Percentiles rank a stretch among this genome's conserved stretches.
phyloP scores from a whole-genome alignment of 495 filamentous ascomycete genomes.

The Daldinia childiae region DNA sequence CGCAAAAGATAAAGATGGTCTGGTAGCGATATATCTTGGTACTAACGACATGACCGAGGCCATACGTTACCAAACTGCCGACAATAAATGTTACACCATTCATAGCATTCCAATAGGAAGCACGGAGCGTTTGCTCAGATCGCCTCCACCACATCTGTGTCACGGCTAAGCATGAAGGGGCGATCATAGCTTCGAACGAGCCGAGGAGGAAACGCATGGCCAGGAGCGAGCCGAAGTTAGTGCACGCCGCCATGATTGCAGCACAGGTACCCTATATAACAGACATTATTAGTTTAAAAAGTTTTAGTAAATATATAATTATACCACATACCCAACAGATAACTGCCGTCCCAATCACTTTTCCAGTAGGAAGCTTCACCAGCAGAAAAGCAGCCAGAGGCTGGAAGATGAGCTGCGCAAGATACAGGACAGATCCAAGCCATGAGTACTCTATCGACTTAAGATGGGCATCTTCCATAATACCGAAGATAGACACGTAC shows the following conservation, averaged over 20 bases:
- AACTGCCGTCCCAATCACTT: slow-evolving; percentile 54
- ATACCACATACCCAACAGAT: slow-evolving; percentile 49
- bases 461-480: slow-evolving; percentile 60
- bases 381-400: slow-evolving; percentile 57
- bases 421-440: slow-evolving; percentile 57
- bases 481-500: slow-evolving; percentile 64
- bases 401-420: slow-evolving; percentile 58
- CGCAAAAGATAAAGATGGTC: slow-evolving; percentile 67
- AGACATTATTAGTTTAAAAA: not conserved
- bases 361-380: slow-evolving; percentile 60
- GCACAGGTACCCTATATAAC: slow-evolving; percentile 46
- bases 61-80: slow-evolving; percentile 64
- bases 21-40: slow-evolving; percentile 65
- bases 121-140: slow-evolving; percentile 60
- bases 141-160: slow-evolving; percentile 67
- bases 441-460: slow-evolving; percentile 59
- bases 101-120: slow-evolving; percentile 63
- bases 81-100: slow-evolving; percentile 60
- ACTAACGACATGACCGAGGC: slow-evolving; percentile 67
- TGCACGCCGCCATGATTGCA: slow-evolving; percentile 53
- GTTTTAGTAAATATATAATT: not conserved
- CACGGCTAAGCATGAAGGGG: slow-evolving; percentile 60
- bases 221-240: slow-evolving; percentile 57
- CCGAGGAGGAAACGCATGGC: slow-evolving; percentile 54
- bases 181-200: slow-evolving; percentile 56